Evolutionary conservation across 768 basidiomycete species (phyloP).

Genomic region (Russula griseocarnosa): DNA sequence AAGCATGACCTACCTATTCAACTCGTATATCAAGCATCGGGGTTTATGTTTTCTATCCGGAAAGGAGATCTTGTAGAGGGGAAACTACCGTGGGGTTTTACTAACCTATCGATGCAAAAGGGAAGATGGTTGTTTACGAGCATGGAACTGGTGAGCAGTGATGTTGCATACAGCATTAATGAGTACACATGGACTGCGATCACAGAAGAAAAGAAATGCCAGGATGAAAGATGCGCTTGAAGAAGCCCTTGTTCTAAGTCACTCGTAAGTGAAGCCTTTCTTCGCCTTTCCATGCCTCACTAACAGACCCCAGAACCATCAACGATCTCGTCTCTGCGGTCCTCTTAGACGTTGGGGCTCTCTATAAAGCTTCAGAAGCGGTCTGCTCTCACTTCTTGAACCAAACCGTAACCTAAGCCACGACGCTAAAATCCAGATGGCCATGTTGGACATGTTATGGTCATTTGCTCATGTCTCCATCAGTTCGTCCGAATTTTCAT

Average conservation of each 20-base stretch:
- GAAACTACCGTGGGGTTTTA: slow-evolving; percentile 63
- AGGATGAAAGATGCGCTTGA: slow-evolving; percentile 89
- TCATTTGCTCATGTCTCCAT: slow-evolving; percentile 82
- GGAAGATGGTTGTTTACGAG: slow-evolving; percentile 74
- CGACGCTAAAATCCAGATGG: slow-evolving; percentile 49
- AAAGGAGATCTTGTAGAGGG: slow-evolving; percentile 62
- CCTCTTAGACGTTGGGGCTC: slow-evolving; percentile 63
- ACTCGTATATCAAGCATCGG: slow-evolving; percentile 65
- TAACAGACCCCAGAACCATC: slow-evolving; percentile 56
- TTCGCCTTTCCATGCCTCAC: slow-evolving; percentile 3
- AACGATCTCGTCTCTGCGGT: slow-evolving; percentile 71
- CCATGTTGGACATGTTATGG: slow-evolving; percentile 85
- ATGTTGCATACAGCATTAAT: background rate
- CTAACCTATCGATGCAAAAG: slow-evolving; percentile 62
- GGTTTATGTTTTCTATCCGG: slow-evolving; percentile 70
- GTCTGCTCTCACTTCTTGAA: slow-evolving; percentile 39
- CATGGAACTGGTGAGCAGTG: slow-evolving; percentile 65
- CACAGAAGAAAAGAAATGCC: slow-evolving; percentile 81
- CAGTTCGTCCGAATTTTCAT: slow-evolving; percentile 44
- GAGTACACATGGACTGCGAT: background rate
- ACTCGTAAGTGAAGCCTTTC: slow-evolving; percentile 47
- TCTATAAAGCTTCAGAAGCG: slow-evolving; percentile 91
- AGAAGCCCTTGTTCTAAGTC: slow-evolving; percentile 82
- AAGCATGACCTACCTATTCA: slow-evolving; percentile 61
- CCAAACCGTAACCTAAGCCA: background rate